These are phyloP conservation scores for Coemansia sp. DNA, from an alignment of 192 early-diverging fungal species.

Conservation along the genomic window DNA sequence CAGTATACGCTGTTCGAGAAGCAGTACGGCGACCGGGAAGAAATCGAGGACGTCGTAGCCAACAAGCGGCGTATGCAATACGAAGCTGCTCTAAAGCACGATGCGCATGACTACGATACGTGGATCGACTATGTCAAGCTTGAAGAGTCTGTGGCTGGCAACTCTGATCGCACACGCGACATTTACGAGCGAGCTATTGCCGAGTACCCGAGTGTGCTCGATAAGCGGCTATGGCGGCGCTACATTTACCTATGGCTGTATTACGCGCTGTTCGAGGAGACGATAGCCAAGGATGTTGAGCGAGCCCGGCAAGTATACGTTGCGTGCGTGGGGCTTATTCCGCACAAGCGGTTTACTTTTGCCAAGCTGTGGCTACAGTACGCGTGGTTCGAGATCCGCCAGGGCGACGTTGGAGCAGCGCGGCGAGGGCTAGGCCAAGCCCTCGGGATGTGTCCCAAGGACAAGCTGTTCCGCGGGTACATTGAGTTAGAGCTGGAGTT, in stretches of 20 bases:
- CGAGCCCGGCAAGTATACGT: constrained; percentile 83
- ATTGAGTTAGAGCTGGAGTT: constrained; percentile 94
- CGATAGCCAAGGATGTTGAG: constrained; percentile 75
- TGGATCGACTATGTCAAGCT: constrained; percentile 96
- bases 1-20: constrained; percentile 97
- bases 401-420: constrained; percentile 68
- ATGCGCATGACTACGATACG: constrained; percentile 93
- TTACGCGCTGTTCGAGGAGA: constrained; percentile 96
- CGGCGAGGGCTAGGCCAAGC: constrained; percentile 83
- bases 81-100: constrained; percentile 69
- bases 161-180: constrained; percentile 79
- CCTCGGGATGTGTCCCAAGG: constrained; percentile 88
- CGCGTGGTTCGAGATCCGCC: constrained; percentile 89
- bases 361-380: constrained; percentile 96
- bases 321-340: constrained; percentile 80
- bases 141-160: constrained; percentile 74
- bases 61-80: constrained; percentile 89
- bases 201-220: constrained; percentile 77
- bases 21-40: constrained; percentile 84
- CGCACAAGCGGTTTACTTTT: constrained; percentile 95
- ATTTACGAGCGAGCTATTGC: constrained; percentile 96
- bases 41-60: constrained; percentile 89
- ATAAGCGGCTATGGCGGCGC: constrained; percentile 93
- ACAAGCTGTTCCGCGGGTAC: constrained; percentile 92
- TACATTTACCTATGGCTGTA: constrained; percentile 99